A percentile compares a stretch with the other conserved stretches of the same genome.
These are phyloP conservation scores for Crithidia expoeki DNA, from an alignment of 208 protist species.

Conservation along the genomic window DNA sequence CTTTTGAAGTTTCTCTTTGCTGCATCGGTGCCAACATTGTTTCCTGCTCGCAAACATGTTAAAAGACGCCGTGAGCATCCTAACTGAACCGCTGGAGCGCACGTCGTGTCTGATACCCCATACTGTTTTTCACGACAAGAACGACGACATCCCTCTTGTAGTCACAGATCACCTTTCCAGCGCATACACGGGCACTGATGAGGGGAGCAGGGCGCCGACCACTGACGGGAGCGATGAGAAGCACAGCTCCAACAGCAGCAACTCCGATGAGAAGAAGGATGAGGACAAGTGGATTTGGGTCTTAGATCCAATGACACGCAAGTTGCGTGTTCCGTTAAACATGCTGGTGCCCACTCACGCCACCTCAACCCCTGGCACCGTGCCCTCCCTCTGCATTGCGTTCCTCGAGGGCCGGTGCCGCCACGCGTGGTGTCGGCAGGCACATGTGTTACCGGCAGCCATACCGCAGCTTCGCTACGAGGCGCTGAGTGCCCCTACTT, in stretches of 20 bases:
- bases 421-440: slow-evolving; percentile 89
- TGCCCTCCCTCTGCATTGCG: slow-evolving; percentile 87
- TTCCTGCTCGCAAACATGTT: not conserved
- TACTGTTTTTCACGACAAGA: slow-evolving; percentile 12
- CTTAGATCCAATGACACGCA: slow-evolving; percentile 85
- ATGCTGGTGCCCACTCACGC: slow-evolving; percentile 82
- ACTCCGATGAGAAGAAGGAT: slow-evolving; percentile 40
- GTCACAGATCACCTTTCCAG: slow-evolving; percentile 10
- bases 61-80: slow-evolving; percentile 11
- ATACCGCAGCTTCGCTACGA: slow-evolving; percentile 85
- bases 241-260: slow-evolving; percentile 34
- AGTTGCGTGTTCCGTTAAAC: slow-evolving; percentile 79
- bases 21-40: not conserved
- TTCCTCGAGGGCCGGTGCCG: slow-evolving; percentile 87
- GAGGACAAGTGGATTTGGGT: slow-evolving; percentile 88
- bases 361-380: slow-evolving; percentile 78
- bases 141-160: slow-evolving; percentile 3
- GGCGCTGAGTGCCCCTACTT: slow-evolving; percentile 84
- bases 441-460: slow-evolving; percentile 71
- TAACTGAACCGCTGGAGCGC: slow-evolving; percentile 2
- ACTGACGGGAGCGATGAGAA: slow-evolving; percentile 38
- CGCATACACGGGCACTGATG: slow-evolving; percentile 23
- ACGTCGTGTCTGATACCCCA: not conserved
- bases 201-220: slow-evolving; percentile 21
- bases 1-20: not conserved